phyloP scores from a whole-genome alignment of 257 asterid genomes.

The Jacaranda copaia region DNA sequence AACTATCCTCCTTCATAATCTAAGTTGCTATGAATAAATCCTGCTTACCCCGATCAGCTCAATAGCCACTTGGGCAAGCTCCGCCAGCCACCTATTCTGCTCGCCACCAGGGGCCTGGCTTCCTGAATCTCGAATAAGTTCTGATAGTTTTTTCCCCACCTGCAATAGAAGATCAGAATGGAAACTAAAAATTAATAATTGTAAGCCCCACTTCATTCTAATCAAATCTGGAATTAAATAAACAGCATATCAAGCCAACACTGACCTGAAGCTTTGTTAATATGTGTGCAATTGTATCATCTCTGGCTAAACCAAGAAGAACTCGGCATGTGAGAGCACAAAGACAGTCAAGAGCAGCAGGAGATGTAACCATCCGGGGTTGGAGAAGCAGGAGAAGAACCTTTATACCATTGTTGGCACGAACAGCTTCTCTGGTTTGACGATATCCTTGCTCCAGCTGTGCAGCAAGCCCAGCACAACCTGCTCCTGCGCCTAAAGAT shows the following conservation, averaged over 20 bases:
- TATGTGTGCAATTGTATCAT: conserved; percentile 72
- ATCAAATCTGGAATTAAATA: not conserved
- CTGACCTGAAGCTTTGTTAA: conserved; percentile 73
- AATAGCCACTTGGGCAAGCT: conserved; percentile 70
- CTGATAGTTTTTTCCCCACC: conserved; percentile 71
- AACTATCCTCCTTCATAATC: not conserved
- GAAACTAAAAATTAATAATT: not conserved
- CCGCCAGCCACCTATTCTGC: conserved; percentile 70
- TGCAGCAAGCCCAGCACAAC: conserved; percentile 97
- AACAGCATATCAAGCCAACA: not conserved
- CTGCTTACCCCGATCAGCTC: conserved; percentile 70
- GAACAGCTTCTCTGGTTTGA: conserved; percentile 79
- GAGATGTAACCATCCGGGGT: conserved; percentile 68
- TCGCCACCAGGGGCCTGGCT: conserved; percentile 60
- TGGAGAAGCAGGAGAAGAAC: conserved; percentile 79
- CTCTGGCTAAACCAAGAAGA: conserved; percentile 79
- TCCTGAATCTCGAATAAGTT: conserved; percentile 72
- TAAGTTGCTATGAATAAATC: conserved; percentile 3
- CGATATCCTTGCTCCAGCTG: conserved; percentile 85
- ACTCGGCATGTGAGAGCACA: conserved; percentile 82
- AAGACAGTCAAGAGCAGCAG: conserved; percentile 68
- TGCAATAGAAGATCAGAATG: conserved; percentile 36
- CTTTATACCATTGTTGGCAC: conserved; percentile 72
- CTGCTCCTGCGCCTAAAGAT: conserved; percentile 84
- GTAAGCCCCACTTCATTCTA: not conserved